Evolutionary conservation across 176 grass and related monocot species (phyloP), one percentile per base, ranked within the genome.

Genomic region (Eleusine coracana): DNA sequence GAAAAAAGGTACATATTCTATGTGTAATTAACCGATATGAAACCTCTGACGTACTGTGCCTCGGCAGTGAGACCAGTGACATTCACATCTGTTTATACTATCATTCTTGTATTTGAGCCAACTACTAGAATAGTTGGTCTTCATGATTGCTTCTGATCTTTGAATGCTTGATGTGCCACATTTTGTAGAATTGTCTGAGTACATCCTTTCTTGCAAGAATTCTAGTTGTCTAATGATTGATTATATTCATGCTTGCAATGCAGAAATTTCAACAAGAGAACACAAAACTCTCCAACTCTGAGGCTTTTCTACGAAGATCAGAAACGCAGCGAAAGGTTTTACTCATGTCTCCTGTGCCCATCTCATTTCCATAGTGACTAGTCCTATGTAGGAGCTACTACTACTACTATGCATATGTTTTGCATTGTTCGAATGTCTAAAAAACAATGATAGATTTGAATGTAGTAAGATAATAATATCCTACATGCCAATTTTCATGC

Each of bases 191-290:
- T 59, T 66, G 49, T 88, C 27, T 83, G 46, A 36, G 3, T 80
- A n/a, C 67, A n/a, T 51, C 15, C 29, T 14, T 68, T 9, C 56
- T 58, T 76, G 10, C 31, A 39, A 29, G 42, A 48, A 50, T 46
- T 71, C 8, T 66, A 86, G 54, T 85, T 80, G 46, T 66, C 31
- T 28, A 10, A 73, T 49, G 69, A 40, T 71, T 76, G 15, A 71
- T 58, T 72, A 34, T 80, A 25, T 41, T 40, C 31, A 44, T 85
- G 31, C 64, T 74, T 70, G 21, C 29, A 41, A 88, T 86, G 61
- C 91, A 99, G 96, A 99, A 96, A 99, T 99, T 99, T 90, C 89
- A 92, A 81, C 89, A 99, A 85, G 96, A 99, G 77, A 50, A 99
- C 74, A 86, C 89, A 80, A 84, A 90, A 41, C 64, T 99, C 31